A percentile compares a stretch with the other conserved stretches of the same genome.
phyloP scores from a whole-genome alignment of 768 basidiomycete species.

The Boletus barrowsii region DNA sequence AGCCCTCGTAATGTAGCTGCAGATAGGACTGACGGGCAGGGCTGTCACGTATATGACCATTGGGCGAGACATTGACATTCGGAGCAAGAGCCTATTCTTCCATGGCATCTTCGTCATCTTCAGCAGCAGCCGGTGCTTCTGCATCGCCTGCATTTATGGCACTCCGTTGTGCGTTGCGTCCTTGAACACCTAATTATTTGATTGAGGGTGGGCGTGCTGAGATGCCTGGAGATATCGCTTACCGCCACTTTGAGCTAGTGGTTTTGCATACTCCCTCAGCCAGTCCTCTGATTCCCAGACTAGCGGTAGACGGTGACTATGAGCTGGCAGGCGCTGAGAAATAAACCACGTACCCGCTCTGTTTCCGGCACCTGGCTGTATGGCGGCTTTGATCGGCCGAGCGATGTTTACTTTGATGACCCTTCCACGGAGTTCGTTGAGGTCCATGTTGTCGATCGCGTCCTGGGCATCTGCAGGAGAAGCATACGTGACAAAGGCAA shows the following conservation, averaged over 20 bases:
- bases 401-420: constrained; percentile 84
- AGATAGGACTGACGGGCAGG: neutral
- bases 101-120: constrained; percentile 55
- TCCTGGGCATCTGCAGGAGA: constrained; percentile 85
- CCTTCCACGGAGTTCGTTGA: constrained; percentile 80
- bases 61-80: neutral
- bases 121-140: constrained; percentile 29
- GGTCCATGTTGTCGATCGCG: constrained; percentile 98
- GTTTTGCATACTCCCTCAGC: constrained; percentile 79
- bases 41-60: neutral
- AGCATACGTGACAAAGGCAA: constrained; percentile 87
- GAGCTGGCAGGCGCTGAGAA: neutral
- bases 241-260: constrained; percentile 75
- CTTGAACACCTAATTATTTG: constrained; percentile 48
- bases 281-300: constrained; percentile 98
- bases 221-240: constrained; percentile 16
- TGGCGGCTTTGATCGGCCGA: constrained; percentile 69
- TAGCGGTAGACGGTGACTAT: constrained; percentile 29
- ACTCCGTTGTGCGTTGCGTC: constrained; percentile 37
- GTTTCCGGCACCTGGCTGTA: constrained; percentile 63
- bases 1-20: neutral
- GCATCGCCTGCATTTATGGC: constrained; percentile 18
- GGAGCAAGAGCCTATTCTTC: constrained; percentile 47
- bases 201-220: neutral
- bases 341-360: constrained; percentile 60